A percentile compares a stretch with the other conserved stretches of the same genome.
These are phyloP conservation scores for Barnettozyma sp. DNA, from an alignment of 805 yeast genomes.

Conservation along the genomic window DNA sequence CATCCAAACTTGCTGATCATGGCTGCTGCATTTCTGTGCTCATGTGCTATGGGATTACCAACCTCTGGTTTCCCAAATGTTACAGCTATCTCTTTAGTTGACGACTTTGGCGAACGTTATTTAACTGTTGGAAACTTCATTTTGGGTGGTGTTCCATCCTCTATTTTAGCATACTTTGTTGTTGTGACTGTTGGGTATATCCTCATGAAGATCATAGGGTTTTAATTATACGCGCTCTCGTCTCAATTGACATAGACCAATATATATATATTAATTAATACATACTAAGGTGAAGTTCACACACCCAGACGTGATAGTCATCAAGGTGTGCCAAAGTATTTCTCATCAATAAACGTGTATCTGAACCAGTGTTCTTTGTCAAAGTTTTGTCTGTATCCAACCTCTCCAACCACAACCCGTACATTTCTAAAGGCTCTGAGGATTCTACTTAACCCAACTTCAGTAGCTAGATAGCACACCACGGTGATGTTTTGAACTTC, in stretches of 20 bases:
- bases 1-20: constrained; percentile 79
- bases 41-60: constrained; percentile 96
- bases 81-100: constrained; percentile 91
- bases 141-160: constrained; percentile 84
- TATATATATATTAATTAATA: too few species aligned
- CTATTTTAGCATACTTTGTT: constrained; percentile 64
- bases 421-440: constrained; percentile 60
- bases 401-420: constrained; percentile 59
- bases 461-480: constrained; percentile 70
- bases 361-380: constrained; percentile 56
- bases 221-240: constrained; percentile 30
- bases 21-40: constrained; percentile 62
- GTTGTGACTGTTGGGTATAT: constrained; percentile 76
- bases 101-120: constrained; percentile 87
- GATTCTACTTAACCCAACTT: constrained; percentile 67
- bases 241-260: too few species aligned
- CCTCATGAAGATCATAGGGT: constrained; percentile 53
- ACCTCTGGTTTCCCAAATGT: constrained; percentile 98
- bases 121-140: constrained; percentile 82
- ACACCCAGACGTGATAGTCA: too few species aligned
- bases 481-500: constrained; percentile 53
- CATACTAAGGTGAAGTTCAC: too few species aligned
- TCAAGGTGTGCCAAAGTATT: constrained; percentile 62
- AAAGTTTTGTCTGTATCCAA: constrained; percentile 42
- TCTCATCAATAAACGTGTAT: constrained; percentile 63